Conservation (phyloP, 2,329 filamentous ascomycete genomes). For the Atkinsonella hypoxylon region DNA sequence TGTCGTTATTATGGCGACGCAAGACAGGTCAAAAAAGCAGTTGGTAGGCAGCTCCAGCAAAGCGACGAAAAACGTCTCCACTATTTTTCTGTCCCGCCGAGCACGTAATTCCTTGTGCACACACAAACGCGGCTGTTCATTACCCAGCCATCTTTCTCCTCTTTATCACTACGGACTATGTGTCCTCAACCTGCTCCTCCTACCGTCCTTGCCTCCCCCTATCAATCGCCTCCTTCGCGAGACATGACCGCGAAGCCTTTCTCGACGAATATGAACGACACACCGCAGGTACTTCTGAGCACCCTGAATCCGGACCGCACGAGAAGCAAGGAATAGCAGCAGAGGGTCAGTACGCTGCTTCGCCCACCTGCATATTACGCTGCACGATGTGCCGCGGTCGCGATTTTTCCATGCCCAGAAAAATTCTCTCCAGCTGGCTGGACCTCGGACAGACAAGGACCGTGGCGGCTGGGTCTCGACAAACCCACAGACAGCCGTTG, state of each 20-base stretch:
- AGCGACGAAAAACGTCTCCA: not conserved
- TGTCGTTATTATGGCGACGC: no score
- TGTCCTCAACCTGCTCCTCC: not conserved
- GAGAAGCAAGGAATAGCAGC: not conserved
- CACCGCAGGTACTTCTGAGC: no score
- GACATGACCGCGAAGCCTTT: not conserved
- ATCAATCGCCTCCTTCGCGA: not conserved
- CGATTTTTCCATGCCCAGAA: not conserved
- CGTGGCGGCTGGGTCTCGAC: conserved; percentile 10
- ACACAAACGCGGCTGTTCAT: not conserved
- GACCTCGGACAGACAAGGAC: conserved; percentile 2
- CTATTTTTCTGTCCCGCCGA: not conserved
- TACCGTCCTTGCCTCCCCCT: not conserved
- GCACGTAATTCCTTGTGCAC: not conserved
- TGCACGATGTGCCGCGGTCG: not conserved
- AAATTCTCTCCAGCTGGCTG: not conserved
- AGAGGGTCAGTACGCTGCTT: not conserved
- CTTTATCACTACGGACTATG: not conserved
- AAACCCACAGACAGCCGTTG: conserved; percentile 7
- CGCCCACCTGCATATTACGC: not conserved
- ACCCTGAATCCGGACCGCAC: not conserved
- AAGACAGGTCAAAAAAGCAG: no score
- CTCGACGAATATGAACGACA: not conserved
- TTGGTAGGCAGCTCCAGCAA: not conserved
- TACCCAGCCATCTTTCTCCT: not conserved